Percentiles rank a stretch among this genome's conserved stretches.
These are phyloP conservation scores for Perkinsus olseni DNA, from an alignment of 169 alveolate genomes.

Conservation along the genomic window DNA sequence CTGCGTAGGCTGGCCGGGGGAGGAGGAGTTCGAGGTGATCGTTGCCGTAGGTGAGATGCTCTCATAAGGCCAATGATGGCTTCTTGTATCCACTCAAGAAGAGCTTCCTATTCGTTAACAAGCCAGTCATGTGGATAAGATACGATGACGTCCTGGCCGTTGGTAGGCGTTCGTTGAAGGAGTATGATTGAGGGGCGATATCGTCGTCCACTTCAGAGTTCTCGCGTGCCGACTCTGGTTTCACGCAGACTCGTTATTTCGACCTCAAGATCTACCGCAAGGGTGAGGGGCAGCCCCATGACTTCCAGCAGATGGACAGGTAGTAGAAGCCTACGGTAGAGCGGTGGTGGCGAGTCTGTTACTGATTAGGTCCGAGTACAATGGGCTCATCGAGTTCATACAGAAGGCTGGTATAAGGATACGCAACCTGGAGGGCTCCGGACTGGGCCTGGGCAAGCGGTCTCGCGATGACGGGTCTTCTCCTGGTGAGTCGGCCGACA, in stretches of 20 bases:
- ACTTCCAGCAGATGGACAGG: conserved; percentile 22
- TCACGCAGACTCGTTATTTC: conserved; percentile 55
- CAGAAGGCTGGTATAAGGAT: conserved; percentile 53
- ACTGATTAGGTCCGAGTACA: conserved; percentile 54
- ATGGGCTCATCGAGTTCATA: conserved; percentile 46
- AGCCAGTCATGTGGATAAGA: conserved; percentile 66
- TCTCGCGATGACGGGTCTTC: neutral
- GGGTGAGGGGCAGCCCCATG: conserved; percentile 50
- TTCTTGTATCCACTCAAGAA: conserved; percentile 61
- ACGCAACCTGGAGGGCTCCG: conserved; percentile 25
- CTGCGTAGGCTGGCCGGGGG: conserved; percentile 23
- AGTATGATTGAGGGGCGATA: neutral
- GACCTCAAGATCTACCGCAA: conserved; percentile 45
- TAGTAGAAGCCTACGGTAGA: neutral
- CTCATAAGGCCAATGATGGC: conserved; percentile 73
- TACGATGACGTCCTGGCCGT: conserved; percentile 44
- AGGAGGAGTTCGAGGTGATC: neutral
- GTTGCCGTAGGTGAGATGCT: conserved; percentile 49
- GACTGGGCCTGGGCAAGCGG: neutral
- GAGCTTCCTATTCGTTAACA: conserved; percentile 57
- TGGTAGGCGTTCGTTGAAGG: neutral
- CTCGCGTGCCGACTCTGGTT: conserved; percentile 46
- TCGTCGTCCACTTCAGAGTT: conserved; percentile 44
- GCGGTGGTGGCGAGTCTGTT: neutral
- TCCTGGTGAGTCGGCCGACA: conserved; percentile 25